Base-by-base conservation (phyloP, 495 filamentous ascomycete genomes). In the Lophium mytilinum region DNA sequence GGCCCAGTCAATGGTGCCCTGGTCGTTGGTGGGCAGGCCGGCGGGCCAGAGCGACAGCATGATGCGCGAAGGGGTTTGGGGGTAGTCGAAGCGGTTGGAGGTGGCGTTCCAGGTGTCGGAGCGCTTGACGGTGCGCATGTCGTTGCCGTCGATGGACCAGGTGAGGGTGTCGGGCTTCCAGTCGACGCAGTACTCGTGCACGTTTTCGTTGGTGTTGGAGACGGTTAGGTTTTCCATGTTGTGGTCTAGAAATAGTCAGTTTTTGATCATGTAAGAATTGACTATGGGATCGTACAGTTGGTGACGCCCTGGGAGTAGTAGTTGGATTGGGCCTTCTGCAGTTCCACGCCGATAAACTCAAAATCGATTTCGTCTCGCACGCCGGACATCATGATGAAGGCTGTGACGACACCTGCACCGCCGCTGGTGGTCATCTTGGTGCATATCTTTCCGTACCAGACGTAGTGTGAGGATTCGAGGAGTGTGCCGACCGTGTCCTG, bases 361-460 rank as follows among this genome's bases (percentile, higher is more conserved):
- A 87, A 96, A 71, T 98, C 93, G 66, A 98, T 95, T 71, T 98
- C 93, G 66, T 98, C 93, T 75, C 96, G 95, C 65, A 93, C 87
- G 68, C 97, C 93, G 35, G 84, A 86, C 64, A 96, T 79, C 61
- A 97, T 75, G 69, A 98, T 97, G 70, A 98, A 98, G 12, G 91
- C 93, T 18, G 90, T 90, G 5, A 98, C 89, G 35, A 97, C 93
- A 75, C 93, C 93, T 33, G 74, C 69, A 42, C 89, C 91, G 63
- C 86, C 82, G 56, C 85, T 87, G 7, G 89, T 91, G 80, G 90
- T 95, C 71, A 98, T 75, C 24, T 76, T 86, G 15, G 88, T 90
- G 65, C 83, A 86, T 60, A 97, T 82, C 71, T 86, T 95, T 66
- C 93, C 93, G 69, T 98, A 98, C 94, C 92, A 97, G 73, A 98